Base-by-base conservation (phyloP, 1,284 basidiomycete genomes). In the Pulchroboletus neoregius region DNA sequence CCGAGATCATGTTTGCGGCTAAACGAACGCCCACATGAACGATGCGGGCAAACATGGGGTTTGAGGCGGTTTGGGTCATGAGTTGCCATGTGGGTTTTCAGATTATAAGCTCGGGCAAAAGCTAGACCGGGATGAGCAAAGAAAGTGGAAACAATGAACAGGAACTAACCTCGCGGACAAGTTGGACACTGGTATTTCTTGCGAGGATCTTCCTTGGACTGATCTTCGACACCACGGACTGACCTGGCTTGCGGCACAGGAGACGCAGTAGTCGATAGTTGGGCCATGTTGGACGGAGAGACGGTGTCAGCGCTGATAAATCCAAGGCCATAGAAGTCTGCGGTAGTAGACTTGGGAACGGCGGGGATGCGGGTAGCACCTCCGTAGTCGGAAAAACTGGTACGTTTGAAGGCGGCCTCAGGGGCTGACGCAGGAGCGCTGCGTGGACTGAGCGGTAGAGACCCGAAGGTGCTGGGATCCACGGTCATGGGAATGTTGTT, bases 11-110 rank as follows among this genome's bases (percentile, higher is more conserved):
- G 91, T 71, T 94, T 93, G 58, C 91, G 82, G 56, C 86, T 90
- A 67, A 94, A 94, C 3, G 88, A 87, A 44, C 91, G 83, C 10
- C 84, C 86, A 57, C 91, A 94, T 10, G 80, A 78, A 39, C 78
- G 75, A 65, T 92, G 87, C 34, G 84, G 84, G 63, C 91, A 94
- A 27, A 84, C 76, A 59, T 88, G 87, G 1, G 90, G 89, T 71
- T 94, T 94, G 39, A 84, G 71, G 45, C 91, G 77, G 65, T 89
- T 85, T 15, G 91, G 90, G 61, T 93, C 89, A 66, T 94, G 91
- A 2, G 91, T 94, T 5, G 85, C 84, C 74, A 91, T 82, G 65
- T 94, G 91, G 0, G 91, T 94, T 72, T 93, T 93, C 48, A 94
- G 68, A 58, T 94, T 94, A 68, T 87, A 94, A 0, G 89, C 89